phyloP scores from a whole-genome alignment of 805 yeast genomes.

The Ogataea pini region DNA sequence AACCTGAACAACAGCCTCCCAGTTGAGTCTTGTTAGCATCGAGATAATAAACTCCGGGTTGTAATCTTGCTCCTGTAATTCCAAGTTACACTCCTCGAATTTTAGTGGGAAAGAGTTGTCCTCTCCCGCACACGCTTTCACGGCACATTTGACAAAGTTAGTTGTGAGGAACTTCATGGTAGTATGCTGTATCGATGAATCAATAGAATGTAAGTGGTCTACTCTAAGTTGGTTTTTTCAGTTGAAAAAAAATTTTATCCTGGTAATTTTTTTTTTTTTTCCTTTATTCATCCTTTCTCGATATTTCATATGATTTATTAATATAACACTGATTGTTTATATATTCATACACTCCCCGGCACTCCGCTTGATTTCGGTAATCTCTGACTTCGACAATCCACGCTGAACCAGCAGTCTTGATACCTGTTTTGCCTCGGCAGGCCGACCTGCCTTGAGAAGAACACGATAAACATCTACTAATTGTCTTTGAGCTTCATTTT shows the following conservation, averaged over 20 bases:
- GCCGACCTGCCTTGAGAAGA: constrained; percentile 11
- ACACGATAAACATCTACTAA: constrained; percentile 10
- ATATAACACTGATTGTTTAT: too few species aligned
- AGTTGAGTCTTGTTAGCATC: constrained; percentile 79
- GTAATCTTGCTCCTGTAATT: constrained; percentile 76
- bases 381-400: not conserved
- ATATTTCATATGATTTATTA: too few species aligned
- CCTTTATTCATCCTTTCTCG: not conserved
- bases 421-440: constrained; percentile 11
- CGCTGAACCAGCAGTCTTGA: not conserved
- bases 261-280: not conserved
- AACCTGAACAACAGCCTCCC: constrained; percentile 81
- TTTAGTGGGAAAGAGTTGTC: constrained; percentile 78
- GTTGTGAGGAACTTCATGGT: constrained; percentile 92
- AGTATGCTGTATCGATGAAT: not conserved
- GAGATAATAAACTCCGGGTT: constrained; percentile 77
- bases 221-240: not conserved
- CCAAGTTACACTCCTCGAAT: constrained; percentile 67
- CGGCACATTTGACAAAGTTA: constrained; percentile 93
- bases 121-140: constrained; percentile 73
- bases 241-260: not conserved
- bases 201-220: not conserved
- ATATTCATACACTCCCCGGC: not conserved
- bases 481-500: not conserved
- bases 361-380: not conserved